Percentiles rank a stretch among this genome's conserved stretches.
Conservation (phyloP, 2,329 filamentous ascomycete genomes). For the Penicillium decumbens region DNA sequence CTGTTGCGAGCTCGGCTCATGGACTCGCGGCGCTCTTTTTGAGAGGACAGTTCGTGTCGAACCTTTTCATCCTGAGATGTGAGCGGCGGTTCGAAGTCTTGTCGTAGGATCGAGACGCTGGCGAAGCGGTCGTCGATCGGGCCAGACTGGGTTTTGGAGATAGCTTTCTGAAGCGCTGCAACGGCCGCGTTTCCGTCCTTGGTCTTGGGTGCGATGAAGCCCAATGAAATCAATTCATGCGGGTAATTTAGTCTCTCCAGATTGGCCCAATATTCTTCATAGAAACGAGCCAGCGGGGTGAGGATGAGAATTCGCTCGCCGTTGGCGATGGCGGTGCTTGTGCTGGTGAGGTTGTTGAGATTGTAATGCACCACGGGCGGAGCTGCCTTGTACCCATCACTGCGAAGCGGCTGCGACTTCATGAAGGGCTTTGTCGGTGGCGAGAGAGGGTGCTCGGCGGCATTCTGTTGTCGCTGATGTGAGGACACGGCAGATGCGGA, state of each 20-base stretch:
- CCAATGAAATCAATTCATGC: constrained; percentile 88
- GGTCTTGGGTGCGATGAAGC: constrained; percentile 93
- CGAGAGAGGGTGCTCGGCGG: constrained; percentile 66
- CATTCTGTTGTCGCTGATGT: constrained; percentile 50
- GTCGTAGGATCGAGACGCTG: constrained; percentile 86
- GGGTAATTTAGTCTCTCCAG: constrained; percentile 78
- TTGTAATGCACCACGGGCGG: constrained; percentile 90
- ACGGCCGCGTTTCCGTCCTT: constrained; percentile 88
- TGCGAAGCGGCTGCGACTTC: constrained; percentile 53
- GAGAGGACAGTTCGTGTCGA: constrained; percentile 85
- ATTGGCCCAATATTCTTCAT: constrained; percentile 94
- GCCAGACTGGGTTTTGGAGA: constrained; percentile 79
- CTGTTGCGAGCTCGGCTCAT: constrained; percentile 95
- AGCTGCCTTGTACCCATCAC: constrained; percentile 53
- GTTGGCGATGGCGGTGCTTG: constrained; percentile 68
- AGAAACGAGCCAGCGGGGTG: constrained; percentile 89
- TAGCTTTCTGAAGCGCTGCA: constrained; percentile 73
- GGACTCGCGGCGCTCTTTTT: constrained; percentile 76
- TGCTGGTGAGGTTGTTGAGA: constrained; percentile 89
- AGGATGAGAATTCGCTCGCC: constrained; percentile 84
- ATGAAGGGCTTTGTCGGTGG: constrained; percentile 70
- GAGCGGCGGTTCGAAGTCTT: constrained; percentile 85
- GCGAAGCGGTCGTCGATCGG: constrained; percentile 79
- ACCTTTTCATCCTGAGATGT: constrained; percentile 78
- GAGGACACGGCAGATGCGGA: constrained; percentile 44